Base-by-base conservation (phyloP, 257 asterid genomes). In the Orobanche coerulescens region DNA sequence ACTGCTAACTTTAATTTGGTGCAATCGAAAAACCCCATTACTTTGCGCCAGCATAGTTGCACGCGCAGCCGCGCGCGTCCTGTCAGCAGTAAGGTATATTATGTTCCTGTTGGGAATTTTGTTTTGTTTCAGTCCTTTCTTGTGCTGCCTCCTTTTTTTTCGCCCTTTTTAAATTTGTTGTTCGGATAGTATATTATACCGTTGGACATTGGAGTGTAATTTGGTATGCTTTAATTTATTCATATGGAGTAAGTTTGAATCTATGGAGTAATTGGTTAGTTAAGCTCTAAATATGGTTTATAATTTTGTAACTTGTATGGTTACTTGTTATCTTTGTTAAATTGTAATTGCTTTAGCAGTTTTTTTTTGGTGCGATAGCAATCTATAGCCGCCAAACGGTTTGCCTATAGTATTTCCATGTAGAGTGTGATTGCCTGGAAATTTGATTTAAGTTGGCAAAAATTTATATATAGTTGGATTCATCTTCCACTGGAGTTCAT, bases 51-150 rank as follows among this genome's bases (percentile, higher is more conserved):
- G 28, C 71, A 52, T 28, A 69, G 81, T 50, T 78, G 65, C 40
- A 71, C 75, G 33, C 70, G 73, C 42, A 58, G 50, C 74, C 76
- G 81, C 40, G 54, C 87, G 24, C 50, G 73, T 56, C 78, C 59
- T 37, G 67, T 71, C 65, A 71, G 48, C 54, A 50, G 59, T 37
- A 83, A 87, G 90, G 96, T 83, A 65, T 24, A 75, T 2, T 2
- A 15, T 30, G 12, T 6, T 48, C 18, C 33, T 28, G 15, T 6
- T 19, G 5, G 3, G 3, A 13, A 19, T 55, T 39, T 50, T 11
- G 3, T 30, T 14, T 48, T 49, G 36, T 31, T 33, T 19, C 30
- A 58, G 3, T 4, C 46, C 2, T 25, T 22, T 40, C 1, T 49
- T 22, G 5, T 48, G 28, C 15, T 3, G 2, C 6, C 13, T 50